Base-by-base conservation (phyloP, 345 rosid genomes). In the Melastoma malabathricum region DNA sequence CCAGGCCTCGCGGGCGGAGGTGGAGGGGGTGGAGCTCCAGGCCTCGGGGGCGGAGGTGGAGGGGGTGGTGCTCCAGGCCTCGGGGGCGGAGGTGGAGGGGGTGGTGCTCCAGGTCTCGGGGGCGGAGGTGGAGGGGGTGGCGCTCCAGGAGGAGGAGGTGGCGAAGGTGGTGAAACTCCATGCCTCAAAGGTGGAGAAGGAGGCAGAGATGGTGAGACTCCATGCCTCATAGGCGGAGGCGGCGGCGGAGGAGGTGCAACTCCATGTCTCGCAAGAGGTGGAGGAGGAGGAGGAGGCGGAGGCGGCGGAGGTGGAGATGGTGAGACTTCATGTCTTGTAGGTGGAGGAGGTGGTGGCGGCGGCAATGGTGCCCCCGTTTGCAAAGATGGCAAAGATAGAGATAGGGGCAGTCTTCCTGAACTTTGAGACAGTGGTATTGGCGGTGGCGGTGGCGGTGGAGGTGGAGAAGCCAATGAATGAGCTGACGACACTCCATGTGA, bases 21-120 rank as follows among this genome's bases (percentile, higher is more conserved):
- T 0, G 75, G 78, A 2, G 75, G 78, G 12, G 81, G 76, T 1
- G 72, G 72, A 0, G 76, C 74, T 18, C 72, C 65, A 0, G 64
- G 61, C 13, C 59, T 55, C 23, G 34, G 22, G 8, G 43, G 47
- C 13, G 64, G 61, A 0, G 63, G 73, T 0, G 77, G 79, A 0
- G 77, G 79, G 1, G 69, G 67, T 14, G 73, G 71, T 0, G 72
- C 72, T 3, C 74, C 71, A 0, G 58, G 52, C 1, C 55, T 63
- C 5, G 66, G 58, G 1, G 74, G 70, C 0, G 75, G 64, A 0
- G 67, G 71, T 9, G 75, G 71, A 0, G 83, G 77, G 0, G 72
- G 70, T 3, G 51, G 44, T 13, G 62, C 58, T 29, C 39, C 34
- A 4, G 16, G 16, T 27, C 43, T 48, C 16, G 50, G 59, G 0